Conservation (phyloP, 148 eudicot genomes). For the Heliosperma pusillum region DNA sequence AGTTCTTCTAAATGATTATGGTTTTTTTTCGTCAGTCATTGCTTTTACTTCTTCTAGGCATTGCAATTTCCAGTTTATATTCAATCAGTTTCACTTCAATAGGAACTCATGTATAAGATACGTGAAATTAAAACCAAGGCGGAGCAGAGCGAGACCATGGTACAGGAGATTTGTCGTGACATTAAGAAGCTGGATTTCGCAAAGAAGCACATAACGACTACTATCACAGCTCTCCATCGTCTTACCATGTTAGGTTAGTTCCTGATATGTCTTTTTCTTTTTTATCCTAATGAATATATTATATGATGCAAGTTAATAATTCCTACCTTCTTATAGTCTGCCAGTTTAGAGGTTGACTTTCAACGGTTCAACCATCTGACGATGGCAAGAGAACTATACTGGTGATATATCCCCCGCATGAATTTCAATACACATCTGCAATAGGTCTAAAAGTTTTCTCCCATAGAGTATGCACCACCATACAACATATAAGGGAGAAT, state of each 20-base stretch:
- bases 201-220: constrained; percentile 94
- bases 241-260: constrained; percentile 92
- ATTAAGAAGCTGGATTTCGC: constrained; percentile 97
- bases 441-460: background rate
- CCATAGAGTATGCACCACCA: background rate
- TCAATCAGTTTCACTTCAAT: constrained; percentile 16
- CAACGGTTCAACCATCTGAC: background rate
- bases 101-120: constrained; percentile 96
- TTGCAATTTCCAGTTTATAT: constrained; percentile 1
- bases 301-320: background rate
- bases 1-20: background rate
- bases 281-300: background rate
- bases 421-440: background rate
- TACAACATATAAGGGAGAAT: background rate
- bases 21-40: background rate
- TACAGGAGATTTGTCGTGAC: constrained; percentile 99
- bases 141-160: constrained; percentile 99
- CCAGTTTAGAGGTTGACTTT: background rate
- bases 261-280: background rate
- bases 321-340: background rate
- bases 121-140: constrained; percentile 95
- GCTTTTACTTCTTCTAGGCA: background rate
- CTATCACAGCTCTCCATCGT: constrained; percentile 98
- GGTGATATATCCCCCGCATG: background rate
- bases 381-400: too few species aligned